Evolutionary conservation across 768 basidiomycete genomes (phyloP), one percentile per base, ranked within the genome.

Genomic region (Sarcomyxa edulis): DNA sequence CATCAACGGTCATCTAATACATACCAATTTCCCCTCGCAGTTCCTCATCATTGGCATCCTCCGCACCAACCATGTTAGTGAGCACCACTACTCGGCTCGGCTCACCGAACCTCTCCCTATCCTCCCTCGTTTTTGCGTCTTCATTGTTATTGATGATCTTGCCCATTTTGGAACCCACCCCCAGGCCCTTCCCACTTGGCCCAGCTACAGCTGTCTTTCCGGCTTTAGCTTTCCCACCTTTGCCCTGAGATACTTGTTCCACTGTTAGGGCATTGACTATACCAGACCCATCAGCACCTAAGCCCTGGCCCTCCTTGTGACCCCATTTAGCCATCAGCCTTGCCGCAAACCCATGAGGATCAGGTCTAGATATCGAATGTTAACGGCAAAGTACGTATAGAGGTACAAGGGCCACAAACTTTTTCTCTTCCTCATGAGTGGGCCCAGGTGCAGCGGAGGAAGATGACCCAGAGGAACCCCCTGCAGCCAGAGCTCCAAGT

Each of bases 261-360:
- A 95, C 85, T 0, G 81, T 74, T 4, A 97, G 72, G 5, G 94
- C 91, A 42, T 94, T 86, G 30, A 94, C 78, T 31, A 98, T 94
- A 2, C 93, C 93, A 2, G 74, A 72, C 6, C 81, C 87, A 43
- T 87, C 79, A 0, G 74, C 82, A 23, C 95, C 95, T 1, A 97
- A 72, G 7, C 94, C 94, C 61, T 92, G 83, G 1, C 95, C 95
- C 56, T 90, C 89, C 55, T 88, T 86, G 56, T 96, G 91, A 0
- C 94, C 94, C 88, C 87, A 94, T 64, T 93, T 96, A 3, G 87
- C 88, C 92, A 96, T 95, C 48, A 95, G 55, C 23, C 87, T 81
- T 9, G 82, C 81, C 22, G 90, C 90, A 49, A 94, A 91, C 9
- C 74, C 75, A 39, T 79, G 81, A 1, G 80, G 77, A 45, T 87